Conservation (phyloP, 78 protist genomes). For the Dictyostelium purpureum region DNA sequence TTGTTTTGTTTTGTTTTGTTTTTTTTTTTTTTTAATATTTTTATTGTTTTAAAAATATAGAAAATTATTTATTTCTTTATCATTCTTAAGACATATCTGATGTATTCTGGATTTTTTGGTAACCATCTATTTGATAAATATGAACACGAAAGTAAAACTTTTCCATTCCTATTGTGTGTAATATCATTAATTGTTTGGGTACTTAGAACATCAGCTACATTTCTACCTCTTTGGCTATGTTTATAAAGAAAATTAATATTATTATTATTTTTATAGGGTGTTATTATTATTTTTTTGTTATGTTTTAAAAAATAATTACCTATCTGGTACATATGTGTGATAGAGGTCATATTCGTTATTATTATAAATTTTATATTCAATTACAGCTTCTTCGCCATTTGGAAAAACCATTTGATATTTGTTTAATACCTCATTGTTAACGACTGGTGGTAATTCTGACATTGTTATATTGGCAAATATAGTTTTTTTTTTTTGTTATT, state of each 20-base stretch:
- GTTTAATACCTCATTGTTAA: neutral
- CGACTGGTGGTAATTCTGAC: neutral
- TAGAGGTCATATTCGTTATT: neutral
- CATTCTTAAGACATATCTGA: neutral
- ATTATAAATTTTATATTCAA: neutral
- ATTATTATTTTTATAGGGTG: too few species aligned
- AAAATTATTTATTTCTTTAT: neutral
- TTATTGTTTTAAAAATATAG: too few species aligned
- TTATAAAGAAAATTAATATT: too few species aligned
- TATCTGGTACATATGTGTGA: constrained; percentile 9
- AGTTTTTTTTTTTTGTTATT: neutral
- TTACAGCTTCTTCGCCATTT: neutral
- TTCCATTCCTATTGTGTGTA: neutral
- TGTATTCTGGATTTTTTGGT: neutral
- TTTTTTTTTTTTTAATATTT: too few species aligned
- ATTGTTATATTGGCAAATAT: too few species aligned
- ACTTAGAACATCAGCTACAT: neutral
- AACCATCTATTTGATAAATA: neutral
- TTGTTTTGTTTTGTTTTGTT: too few species aligned
- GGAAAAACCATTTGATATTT: neutral
- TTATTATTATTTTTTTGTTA: too few species aligned
- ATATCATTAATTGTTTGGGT: neutral
- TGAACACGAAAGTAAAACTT: neutral
- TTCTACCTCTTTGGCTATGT: neutral
- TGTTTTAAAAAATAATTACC: too few species aligned